Conservation (phyloP, 129 eudicot genomes). For the Calendula officinalis region DNA sequence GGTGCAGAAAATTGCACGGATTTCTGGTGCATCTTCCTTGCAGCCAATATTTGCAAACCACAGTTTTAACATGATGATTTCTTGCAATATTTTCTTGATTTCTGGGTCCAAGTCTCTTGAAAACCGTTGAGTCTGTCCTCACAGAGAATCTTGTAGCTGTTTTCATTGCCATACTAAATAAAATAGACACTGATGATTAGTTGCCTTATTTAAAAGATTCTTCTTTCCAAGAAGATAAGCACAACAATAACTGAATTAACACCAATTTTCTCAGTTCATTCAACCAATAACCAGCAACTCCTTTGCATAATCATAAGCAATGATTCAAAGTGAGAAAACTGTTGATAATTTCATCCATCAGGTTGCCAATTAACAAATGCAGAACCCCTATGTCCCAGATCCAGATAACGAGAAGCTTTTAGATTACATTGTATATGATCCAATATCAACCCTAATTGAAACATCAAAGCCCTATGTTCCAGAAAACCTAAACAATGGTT, state of each 20-base stretch:
- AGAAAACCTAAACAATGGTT: no score
- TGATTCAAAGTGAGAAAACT: not conserved
- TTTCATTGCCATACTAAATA: conserved; percentile 33
- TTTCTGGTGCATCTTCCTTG: conserved; percentile 51
- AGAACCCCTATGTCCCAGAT: not conserved
- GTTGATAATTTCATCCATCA: not conserved
- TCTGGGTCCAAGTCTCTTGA: conserved; percentile 24
- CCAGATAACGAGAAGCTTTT: not conserved
- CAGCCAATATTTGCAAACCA: conserved; percentile 55
- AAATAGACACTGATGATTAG: conserved; percentile 19
- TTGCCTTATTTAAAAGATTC: conserved; percentile 1
- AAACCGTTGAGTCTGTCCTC: conserved; percentile 15
- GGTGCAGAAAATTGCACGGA: conserved; percentile 50
- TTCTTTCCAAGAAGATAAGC: conserved; percentile 18
- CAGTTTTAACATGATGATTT: not conserved
- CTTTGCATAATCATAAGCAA: conserved; percentile 1
- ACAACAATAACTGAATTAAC: conserved; percentile 3
- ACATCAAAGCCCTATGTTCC: no score
- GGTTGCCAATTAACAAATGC: no score
- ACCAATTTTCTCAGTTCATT: not conserved
- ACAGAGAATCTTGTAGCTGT: conserved; percentile 21
- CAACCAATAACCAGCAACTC: not conserved
- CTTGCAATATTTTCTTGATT: conserved; percentile 18
- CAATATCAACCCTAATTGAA: no score
- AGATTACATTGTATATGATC: no score